These are phyloP conservation scores for Acacia crassicarpa DNA, from an alignment of 306 rosid species.

Conservation along the genomic window DNA sequence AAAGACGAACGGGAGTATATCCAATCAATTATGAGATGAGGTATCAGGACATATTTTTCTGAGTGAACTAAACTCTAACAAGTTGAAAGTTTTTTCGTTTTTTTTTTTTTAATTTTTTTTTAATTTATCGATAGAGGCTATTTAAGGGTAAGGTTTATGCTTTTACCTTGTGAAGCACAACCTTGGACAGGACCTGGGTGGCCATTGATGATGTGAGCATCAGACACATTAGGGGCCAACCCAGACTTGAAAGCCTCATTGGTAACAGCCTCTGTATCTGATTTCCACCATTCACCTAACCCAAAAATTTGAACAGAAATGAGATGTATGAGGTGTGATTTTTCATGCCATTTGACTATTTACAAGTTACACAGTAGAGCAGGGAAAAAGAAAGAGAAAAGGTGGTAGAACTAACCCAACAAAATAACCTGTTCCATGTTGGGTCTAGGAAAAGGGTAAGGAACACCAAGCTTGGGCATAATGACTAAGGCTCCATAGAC, in stretches of 20 bases:
- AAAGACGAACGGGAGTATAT: neutral
- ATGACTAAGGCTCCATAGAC: constrained; percentile 80
- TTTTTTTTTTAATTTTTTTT: no score
- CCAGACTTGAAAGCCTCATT: constrained; percentile 84
- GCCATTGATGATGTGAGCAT: constrained; percentile 83
- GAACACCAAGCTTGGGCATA: constrained; percentile 82
- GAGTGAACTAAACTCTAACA: neutral
- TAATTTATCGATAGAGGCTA: neutral
- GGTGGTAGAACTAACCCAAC: constrained; percentile 45
- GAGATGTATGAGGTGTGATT: neutral
- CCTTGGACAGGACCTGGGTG: constrained; percentile 51
- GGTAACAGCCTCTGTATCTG: constrained; percentile 75
- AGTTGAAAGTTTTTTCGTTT: neutral
- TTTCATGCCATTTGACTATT: neutral
- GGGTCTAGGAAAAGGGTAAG: constrained; percentile 86
- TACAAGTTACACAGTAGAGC: neutral
- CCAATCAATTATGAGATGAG: neutral
- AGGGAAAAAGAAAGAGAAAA: neutral
- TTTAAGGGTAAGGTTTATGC: neutral
- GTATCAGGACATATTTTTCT: neutral
- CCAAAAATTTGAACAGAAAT: constrained; percentile 23
- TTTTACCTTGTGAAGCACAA: constrained; percentile 62
- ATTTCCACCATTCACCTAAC: constrained; percentile 97
- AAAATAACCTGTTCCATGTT: constrained; percentile 59
- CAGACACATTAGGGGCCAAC: constrained; percentile 83